Evolutionary conservation across 306 rosid genomes (phyloP).

Genomic region (Cicer yamashitae): DNA sequence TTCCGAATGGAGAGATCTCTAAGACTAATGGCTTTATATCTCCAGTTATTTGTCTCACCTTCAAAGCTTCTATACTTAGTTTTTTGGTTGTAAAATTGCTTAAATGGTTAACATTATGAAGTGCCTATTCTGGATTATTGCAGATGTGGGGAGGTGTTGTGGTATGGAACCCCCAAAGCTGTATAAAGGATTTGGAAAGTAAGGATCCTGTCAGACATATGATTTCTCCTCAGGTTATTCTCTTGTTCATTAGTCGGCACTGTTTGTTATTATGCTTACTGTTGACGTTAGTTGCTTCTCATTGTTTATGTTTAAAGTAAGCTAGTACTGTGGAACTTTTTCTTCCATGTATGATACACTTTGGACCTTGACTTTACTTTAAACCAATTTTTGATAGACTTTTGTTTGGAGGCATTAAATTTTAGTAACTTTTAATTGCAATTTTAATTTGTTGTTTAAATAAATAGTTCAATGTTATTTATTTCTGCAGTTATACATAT

Average conservation of each 20-base stretch:
- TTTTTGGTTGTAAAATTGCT: conserved; percentile 18
- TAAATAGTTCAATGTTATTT: conserved; percentile 7
- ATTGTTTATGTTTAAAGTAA: conserved; percentile 21
- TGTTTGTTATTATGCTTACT: conserved; percentile 29
- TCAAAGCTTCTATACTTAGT: conserved; percentile 30
- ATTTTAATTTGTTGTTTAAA: not conserved
- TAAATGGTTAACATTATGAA: conserved; percentile 31
- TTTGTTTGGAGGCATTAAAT: conserved; percentile 18
- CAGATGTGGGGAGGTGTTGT: conserved; percentile 99
- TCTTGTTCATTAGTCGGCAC: conserved; percentile 25
- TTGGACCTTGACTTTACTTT: conserved; percentile 5
- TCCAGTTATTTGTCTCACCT: conserved; percentile 67
- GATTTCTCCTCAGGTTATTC: conserved; percentile 71
- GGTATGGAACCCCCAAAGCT: conserved; percentile 85
- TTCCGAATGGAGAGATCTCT: conserved; percentile 83
- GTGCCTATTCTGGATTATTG: conserved; percentile 45
- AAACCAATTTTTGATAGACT: conserved; percentile 27
- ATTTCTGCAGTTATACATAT: not conserved
- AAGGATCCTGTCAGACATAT: conserved; percentile 57
- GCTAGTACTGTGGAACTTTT: conserved; percentile 30
- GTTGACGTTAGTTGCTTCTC: conserved; percentile 19
- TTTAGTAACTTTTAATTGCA: conserved; percentile 25
- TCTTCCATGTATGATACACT: conserved; percentile 12
- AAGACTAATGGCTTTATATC: conserved; percentile 91
- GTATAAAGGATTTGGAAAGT: conserved; percentile 58